Evolutionary conservation across 202 grass and related monocot species (phyloP).

Genomic region (Brachypodium distachyon): DNA sequence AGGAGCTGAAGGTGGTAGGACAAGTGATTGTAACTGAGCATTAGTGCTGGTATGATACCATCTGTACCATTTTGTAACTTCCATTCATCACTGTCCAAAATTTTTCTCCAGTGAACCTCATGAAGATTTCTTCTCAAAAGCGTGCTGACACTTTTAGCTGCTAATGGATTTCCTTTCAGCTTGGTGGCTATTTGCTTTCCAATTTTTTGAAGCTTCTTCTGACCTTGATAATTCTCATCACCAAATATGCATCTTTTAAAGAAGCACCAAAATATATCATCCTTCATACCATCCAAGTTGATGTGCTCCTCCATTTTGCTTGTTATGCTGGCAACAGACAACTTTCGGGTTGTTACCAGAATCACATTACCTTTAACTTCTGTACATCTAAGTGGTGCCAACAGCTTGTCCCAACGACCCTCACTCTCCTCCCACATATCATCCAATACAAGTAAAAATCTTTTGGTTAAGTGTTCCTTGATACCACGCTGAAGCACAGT

Average conservation of each 20-base stretch:
- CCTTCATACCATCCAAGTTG: conserved; percentile 32
- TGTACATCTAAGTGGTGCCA: conserved; percentile 30
- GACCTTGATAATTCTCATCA: neutral
- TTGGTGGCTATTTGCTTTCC: conserved; percentile 29
- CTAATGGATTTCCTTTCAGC: conserved; percentile 53
- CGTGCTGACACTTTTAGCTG: conserved; percentile 39
- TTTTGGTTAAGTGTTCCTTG: conserved; percentile 25
- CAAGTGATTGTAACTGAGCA: conserved; percentile 56
- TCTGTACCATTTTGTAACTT: neutral
- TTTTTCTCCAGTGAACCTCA: conserved; percentile 23
- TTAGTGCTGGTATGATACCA: conserved; percentile 49
- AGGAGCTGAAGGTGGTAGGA: conserved; percentile 27
- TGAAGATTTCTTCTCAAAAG: conserved; percentile 29
- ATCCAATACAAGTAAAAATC: conserved; percentile 47
- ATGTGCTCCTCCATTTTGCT: neutral
- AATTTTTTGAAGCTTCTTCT: conserved; percentile 14
- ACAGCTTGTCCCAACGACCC: conserved; percentile 33
- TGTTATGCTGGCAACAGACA: conserved; percentile 1
- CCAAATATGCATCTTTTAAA: conserved; percentile 53
- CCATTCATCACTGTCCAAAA: conserved; percentile 38
- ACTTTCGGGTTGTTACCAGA: conserved; percentile 38
- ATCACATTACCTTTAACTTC: conserved; percentile 30
- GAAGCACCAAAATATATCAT: conserved; percentile 20
- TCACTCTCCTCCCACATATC: conserved; percentile 55
- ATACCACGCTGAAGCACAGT: conserved; percentile 30